These are phyloP conservation scores for Myxozyma neotropica DNA, from an alignment of 805 yeast species.

Conservation along the genomic window DNA sequence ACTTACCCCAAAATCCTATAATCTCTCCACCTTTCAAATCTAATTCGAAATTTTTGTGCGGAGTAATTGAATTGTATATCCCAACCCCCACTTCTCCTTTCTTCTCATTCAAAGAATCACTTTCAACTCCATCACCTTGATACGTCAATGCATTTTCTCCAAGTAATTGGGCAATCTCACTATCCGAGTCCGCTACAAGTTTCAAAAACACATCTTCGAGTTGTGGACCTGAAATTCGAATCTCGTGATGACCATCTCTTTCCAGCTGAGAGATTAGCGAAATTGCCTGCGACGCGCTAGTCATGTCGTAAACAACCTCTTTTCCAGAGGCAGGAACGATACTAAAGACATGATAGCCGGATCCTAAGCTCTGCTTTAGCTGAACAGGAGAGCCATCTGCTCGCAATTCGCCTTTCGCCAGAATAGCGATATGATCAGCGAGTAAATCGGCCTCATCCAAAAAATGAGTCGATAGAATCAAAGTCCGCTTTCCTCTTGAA, in stretches of 20 bases:
- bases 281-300: conserved; percentile 10
- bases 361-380: conserved; percentile 41
- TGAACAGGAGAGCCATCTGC: conserved; percentile 42
- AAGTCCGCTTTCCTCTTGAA: conserved; percentile 38
- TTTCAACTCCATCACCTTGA: neutral
- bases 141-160: conserved; percentile 11
- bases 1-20: conserved; percentile 21
- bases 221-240: conserved; percentile 40
- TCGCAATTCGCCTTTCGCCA: conserved; percentile 40
- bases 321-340: conserved; percentile 27
- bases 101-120: conserved; percentile 1
- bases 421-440: conserved; percentile 41
- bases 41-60: conserved; percentile 2
- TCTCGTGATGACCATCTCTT: conserved; percentile 5
- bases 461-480: conserved; percentile 44
- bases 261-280: conserved; percentile 13
- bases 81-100: neutral
- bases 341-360: conserved; percentile 37
- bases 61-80: neutral
- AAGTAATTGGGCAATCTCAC: conserved; percentile 18
- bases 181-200: conserved; percentile 35
- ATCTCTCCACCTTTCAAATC: conserved; percentile 10
- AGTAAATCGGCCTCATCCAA: conserved; percentile 45
- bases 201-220: conserved; percentile 43
- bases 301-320: conserved; percentile 23